A percentile compares a stretch with the other conserved stretches of the same genome.
Evolutionary conservation across 1,284 basidiomycete species (phyloP).

Genomic region (Cerioporus squamosus): DNA sequence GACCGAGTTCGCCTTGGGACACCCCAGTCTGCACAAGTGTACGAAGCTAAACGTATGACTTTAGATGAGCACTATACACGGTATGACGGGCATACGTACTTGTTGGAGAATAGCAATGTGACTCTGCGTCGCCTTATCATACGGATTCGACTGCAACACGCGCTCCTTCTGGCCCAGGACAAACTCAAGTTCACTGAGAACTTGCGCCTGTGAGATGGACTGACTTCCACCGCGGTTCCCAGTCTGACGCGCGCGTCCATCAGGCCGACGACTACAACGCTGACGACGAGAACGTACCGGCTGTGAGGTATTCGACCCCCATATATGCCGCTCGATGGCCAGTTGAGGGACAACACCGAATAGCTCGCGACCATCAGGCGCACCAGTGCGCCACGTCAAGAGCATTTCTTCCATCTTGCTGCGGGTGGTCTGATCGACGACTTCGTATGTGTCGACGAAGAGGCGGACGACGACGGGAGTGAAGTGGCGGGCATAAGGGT

Average conservation of each 20-base stretch:
- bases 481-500: slow-evolving; percentile 87
- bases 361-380: slow-evolving; percentile 78
- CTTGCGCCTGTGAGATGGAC: slow-evolving; percentile 71
- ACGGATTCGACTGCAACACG: slow-evolving; percentile 64
- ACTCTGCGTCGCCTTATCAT: slow-evolving; percentile 62
- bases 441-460: slow-evolving; percentile 84
- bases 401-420: slow-evolving; percentile 97
- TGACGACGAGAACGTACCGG: slow-evolving; percentile 17
- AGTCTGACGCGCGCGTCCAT: slow-evolving; percentile 20
- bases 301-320: slow-evolving; percentile 57
- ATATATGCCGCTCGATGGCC: slow-evolving; percentile 78
- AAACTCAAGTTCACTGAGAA: slow-evolving; percentile 80
- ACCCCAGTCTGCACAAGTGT: slow-evolving; percentile 79
- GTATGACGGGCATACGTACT: slow-evolving; percentile 63
- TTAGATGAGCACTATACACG: slow-evolving; percentile 11
- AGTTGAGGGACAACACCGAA: slow-evolving; percentile 79
- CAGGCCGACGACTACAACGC: slow-evolving; percentile 16
- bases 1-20: slow-evolving; percentile 78
- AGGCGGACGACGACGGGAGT: slow-evolving; percentile 76
- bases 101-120: slow-evolving; percentile 77
- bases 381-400: slow-evolving; percentile 88
- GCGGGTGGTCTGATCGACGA: slow-evolving; percentile 82
- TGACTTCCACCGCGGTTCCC: slow-evolving; percentile 27
- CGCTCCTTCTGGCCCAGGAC: slow-evolving; percentile 79
- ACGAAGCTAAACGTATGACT: slow-evolving; percentile 57